A percentile compares a stretch with the other conserved stretches of the same genome.
phyloP scores from a whole-genome alignment of 148 eudicot genomes.

The Amaranthus hypochondriacus region DNA sequence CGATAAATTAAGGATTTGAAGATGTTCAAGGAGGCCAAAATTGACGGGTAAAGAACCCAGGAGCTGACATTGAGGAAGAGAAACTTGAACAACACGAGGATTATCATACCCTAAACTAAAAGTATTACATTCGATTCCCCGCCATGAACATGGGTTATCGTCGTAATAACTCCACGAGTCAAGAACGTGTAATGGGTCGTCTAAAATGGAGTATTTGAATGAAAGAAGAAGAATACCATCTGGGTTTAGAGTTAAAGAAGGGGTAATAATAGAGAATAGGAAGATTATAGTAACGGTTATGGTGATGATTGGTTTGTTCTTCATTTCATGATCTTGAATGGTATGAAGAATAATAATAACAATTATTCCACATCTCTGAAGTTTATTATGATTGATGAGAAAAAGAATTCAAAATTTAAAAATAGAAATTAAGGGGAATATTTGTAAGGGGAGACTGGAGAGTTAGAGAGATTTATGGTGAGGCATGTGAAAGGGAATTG shows the following conservation, averaged over 20 bases:
- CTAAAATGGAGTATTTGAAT: slow-evolving; percentile 50
- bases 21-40: slow-evolving; percentile 56
- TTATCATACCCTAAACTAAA: neutral
- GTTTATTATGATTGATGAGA: neutral
- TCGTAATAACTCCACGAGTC: slow-evolving; percentile 47
- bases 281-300: neutral
- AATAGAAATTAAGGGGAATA: slow-evolving; percentile 10
- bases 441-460: slow-evolving; percentile 9
- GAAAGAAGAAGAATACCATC: slow-evolving; percentile 75
- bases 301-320: neutral
- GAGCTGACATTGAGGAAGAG: slow-evolving; percentile 59
- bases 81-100: slow-evolving; percentile 45
- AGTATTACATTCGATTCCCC: slow-evolving; percentile 47
- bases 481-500: slow-evolving; percentile 22
- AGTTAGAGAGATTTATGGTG: slow-evolving; percentile 20
- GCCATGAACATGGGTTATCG: slow-evolving; percentile 78
- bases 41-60: slow-evolving; percentile 51
- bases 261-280: slow-evolving; percentile 2
- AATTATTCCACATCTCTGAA: slow-evolving; percentile 17
- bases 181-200: slow-evolving; percentile 56
- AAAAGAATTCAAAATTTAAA: neutral
- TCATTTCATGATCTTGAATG: slow-evolving; percentile 11
- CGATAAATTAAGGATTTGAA: slow-evolving; percentile 56
- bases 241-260: slow-evolving; percentile 27
- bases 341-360: neutral